A percentile compares a stretch with the other conserved stretches of the same genome.
These are phyloP conservation scores for Mycena galericulata DNA, from an alignment of 768 basidiomycete genomes.

Conservation along the genomic window DNA sequence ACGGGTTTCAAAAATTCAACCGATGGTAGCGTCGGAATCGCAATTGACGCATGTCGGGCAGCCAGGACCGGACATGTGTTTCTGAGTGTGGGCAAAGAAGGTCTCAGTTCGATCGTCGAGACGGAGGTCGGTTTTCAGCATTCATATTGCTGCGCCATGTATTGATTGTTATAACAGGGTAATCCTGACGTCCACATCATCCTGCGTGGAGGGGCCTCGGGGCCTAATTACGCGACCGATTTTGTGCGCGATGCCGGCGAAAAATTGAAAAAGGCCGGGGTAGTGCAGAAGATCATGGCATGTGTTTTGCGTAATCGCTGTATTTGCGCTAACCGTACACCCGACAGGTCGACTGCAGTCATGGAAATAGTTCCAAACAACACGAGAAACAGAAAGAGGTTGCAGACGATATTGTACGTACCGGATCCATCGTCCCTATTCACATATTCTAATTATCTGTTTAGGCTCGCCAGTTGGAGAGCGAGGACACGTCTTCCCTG, in stretches of 20 bases:
- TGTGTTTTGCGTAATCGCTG: slow-evolving; percentile 35
- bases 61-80: slow-evolving; percentile 94
- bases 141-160: not conserved
- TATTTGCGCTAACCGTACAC: not conserved
- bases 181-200: slow-evolving; percentile 96
- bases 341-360: slow-evolving; percentile 92
- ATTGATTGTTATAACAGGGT: slow-evolving; percentile 61
- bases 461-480: slow-evolving; percentile 80
- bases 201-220: slow-evolving; percentile 88
- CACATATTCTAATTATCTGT: slow-evolving; percentile 28
- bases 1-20: slow-evolving; percentile 99
- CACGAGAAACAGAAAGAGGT: slow-evolving; percentile 90
- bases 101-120: slow-evolving; percentile 93
- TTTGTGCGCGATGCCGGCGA: slow-evolving; percentile 81
- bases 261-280: slow-evolving; percentile 83
- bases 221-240: slow-evolving; percentile 90
- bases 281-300: slow-evolving; percentile 90
- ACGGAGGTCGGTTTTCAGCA: slow-evolving; percentile 71
- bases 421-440: too few species aligned
- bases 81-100: slow-evolving; percentile 97
- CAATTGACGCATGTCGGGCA: slow-evolving; percentile 95
- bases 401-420: slow-evolving; percentile 86
- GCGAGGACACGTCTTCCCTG: slow-evolving; percentile 72
- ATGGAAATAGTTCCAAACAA: slow-evolving; percentile 95
- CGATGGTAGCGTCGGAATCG: slow-evolving; percentile 91